These are phyloP conservation scores for Kwoniella botswanensis DNA, from an alignment of 768 basidiomycete genomes.

Conservation along the genomic window DNA sequence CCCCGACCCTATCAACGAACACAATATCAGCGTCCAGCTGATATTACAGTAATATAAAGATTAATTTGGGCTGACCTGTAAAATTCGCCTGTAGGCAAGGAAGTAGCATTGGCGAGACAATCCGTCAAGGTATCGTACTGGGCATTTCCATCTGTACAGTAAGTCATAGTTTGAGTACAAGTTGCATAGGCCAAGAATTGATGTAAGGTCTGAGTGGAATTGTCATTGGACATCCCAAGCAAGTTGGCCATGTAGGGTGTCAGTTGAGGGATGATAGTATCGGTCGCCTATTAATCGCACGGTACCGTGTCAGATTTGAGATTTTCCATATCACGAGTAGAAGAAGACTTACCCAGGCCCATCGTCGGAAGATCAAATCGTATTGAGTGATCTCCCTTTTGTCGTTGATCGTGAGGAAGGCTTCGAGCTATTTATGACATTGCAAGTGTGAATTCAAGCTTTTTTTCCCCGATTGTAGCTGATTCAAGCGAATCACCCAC, in stretches of 20 bases:
- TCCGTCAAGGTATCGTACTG: constrained; percentile 27
- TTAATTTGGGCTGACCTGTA: constrained; percentile 4
- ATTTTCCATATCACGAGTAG: not conserved
- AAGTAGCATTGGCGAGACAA: not conserved
- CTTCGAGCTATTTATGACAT: constrained; percentile 23
- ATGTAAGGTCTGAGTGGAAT: constrained; percentile 28
- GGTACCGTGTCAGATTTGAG: not conserved
- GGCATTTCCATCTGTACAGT: constrained; percentile 31
- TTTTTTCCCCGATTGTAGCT: too few relatives aligned
- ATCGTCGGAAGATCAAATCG: constrained; percentile 32
- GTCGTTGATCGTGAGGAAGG: constrained; percentile 29
- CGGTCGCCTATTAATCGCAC: constrained; percentile 22
- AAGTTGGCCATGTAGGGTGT: constrained; percentile 38
- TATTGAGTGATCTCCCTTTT: constrained; percentile 24
- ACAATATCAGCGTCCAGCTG: not conserved
- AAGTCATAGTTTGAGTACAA: constrained; percentile 20
- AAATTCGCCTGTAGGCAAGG: constrained; percentile 11
- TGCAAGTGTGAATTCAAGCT: not conserved
- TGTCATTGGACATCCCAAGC: constrained; percentile 21
- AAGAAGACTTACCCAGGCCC: constrained; percentile 27
- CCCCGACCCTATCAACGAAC: constrained; percentile 12
- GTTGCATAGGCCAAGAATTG: constrained; percentile 29
- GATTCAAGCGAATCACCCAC: constrained; percentile 6
- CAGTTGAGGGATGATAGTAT: constrained; percentile 35
- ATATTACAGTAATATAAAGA: not conserved